Base-by-base conservation (phyloP, 176 grass and related monocot species). In the Echinochloa phyllopogon region DNA sequence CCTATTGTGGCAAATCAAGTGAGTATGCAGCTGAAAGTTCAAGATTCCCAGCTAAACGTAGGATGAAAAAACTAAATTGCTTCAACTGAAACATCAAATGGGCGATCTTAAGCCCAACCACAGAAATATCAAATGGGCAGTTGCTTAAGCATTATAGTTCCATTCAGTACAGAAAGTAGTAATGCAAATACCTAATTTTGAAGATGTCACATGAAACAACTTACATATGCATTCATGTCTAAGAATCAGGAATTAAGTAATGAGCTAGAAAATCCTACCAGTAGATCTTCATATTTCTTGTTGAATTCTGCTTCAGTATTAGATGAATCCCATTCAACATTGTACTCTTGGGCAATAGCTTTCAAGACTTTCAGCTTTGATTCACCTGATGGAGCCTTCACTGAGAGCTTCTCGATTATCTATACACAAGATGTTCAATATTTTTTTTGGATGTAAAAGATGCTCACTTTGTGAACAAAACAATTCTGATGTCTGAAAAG, bases 321-420 rank as follows among this genome's bases (percentile, higher is more conserved):
- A 79, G 93, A 96, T 16, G 93, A 95, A 75, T 99, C 93, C 93
- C 93, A 98, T 33, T 98, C 91, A 65, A 98, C 59, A 87, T 90
- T 88, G 72, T 95, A 88, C 77, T 95, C 96, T 67, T 92, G 83
- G 82, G 93, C 89, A 65, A 96, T 94, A 68, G 77, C 91, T 87
- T 96, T 94, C 74, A 99, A 81, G 81, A 94, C 80, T 90, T 90
- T 91, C 44, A 99, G 33, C 80, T 99, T 98, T 70, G 89, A 80
- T 64, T 99, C 96, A 40, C 87, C 87, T 84, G 96, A 87, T 38
- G 96, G 91, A 47, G 93, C 88, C 88, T 82, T 99, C 58, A 94
- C 96, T 16, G 96, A 89, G 83, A 99, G 91, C 74, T 99, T 99
- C 86, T 99, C 96, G 29, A 99, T 99, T 90, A 99, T 88, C 96